phyloP scores from a whole-genome alignment of 306 rosid species.

The Clitoria ternatea region DNA sequence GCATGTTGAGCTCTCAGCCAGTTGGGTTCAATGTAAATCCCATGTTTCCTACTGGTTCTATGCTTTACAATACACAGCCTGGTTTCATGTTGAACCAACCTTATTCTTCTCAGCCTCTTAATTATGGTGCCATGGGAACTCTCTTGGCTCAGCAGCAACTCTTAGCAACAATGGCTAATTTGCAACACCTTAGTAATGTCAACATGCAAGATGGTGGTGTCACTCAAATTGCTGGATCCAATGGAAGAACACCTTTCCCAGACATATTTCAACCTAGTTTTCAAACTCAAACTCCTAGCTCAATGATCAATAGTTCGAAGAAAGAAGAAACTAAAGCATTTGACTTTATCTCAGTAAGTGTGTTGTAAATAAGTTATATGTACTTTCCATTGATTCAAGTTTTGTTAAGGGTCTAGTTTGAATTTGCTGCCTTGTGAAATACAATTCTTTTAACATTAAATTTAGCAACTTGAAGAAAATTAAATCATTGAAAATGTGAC shows the following conservation, averaged over 20 bases:
- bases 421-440: slow-evolving; percentile 16
- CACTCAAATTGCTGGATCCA: slow-evolving; percentile 47
- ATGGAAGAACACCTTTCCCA: slow-evolving; percentile 61
- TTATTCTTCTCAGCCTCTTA: slow-evolving; percentile 67
- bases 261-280: slow-evolving; percentile 82
- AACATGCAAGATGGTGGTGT: slow-evolving; percentile 47
- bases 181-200: slow-evolving; percentile 66
- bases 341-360: slow-evolving; percentile 95
- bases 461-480: slow-evolving; percentile 11
- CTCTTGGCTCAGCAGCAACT: slow-evolving; percentile 79
- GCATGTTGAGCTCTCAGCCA: slow-evolving; percentile 56
- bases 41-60: slow-evolving; percentile 51
- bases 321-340: slow-evolving; percentile 91
- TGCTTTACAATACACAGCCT: slow-evolving; percentile 56
- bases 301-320: slow-evolving; percentile 67
- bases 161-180: slow-evolving; percentile 76
- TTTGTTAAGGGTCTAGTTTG: slow-evolving; percentile 23
- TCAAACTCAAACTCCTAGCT: slow-evolving; percentile 49
- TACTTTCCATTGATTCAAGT: not conserved
- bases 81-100: slow-evolving; percentile 71
- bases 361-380: not conserved
- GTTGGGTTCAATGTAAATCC: slow-evolving; percentile 51
- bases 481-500: not conserved
- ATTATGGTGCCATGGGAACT: slow-evolving; percentile 70
- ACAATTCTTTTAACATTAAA: not conserved